Percentiles rank a stretch among this genome's conserved stretches.
Conservation (phyloP, 495 filamentous ascomycete genomes). For the Cetradonia linearis region DNA sequence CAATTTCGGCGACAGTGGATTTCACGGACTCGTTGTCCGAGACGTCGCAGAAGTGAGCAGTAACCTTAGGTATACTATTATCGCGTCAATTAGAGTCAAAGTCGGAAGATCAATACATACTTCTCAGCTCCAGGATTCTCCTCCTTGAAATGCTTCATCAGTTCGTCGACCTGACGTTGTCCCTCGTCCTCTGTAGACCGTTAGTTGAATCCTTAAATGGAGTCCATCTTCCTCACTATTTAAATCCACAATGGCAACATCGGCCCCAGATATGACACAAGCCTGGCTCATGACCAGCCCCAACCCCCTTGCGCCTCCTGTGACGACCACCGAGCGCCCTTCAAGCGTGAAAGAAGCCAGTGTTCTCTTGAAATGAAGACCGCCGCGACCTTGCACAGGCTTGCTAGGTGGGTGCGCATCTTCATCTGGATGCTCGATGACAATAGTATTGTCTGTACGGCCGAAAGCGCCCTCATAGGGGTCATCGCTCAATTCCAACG, state of each 20-base stretch:
- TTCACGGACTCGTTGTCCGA: slow-evolving; percentile 68
- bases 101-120: slow-evolving; percentile 34
- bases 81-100: background rate
- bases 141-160: slow-evolving; percentile 60
- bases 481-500: slow-evolving; percentile 14
- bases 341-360: slow-evolving; percentile 69
- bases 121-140: slow-evolving; percentile 67
- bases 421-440: slow-evolving; percentile 66
- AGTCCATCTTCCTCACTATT: slow-evolving; percentile 53
- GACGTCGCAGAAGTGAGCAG: slow-evolving; percentile 83
- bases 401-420: slow-evolving; percentile 51
- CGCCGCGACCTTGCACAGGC: slow-evolving; percentile 61
- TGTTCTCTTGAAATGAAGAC: slow-evolving; percentile 60
- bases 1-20: slow-evolving; percentile 55
- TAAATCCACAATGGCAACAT: slow-evolving; percentile 85
- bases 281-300: slow-evolving; percentile 89
- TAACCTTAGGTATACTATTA: slow-evolving; percentile 63
- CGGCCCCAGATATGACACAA: slow-evolving; percentile 73
- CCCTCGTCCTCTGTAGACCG: slow-evolving; percentile 63
- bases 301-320: slow-evolving; percentile 75
- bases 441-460: slow-evolving; percentile 65
- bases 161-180: slow-evolving; percentile 56
- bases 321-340: slow-evolving; percentile 66
- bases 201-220: slow-evolving; percentile 17
- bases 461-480: slow-evolving; percentile 47